Evolutionary conservation across 306 rosid genomes (phyloP), one percentile per base, ranked within the genome.

Genomic region (Ormosia semicastrata): DNA sequence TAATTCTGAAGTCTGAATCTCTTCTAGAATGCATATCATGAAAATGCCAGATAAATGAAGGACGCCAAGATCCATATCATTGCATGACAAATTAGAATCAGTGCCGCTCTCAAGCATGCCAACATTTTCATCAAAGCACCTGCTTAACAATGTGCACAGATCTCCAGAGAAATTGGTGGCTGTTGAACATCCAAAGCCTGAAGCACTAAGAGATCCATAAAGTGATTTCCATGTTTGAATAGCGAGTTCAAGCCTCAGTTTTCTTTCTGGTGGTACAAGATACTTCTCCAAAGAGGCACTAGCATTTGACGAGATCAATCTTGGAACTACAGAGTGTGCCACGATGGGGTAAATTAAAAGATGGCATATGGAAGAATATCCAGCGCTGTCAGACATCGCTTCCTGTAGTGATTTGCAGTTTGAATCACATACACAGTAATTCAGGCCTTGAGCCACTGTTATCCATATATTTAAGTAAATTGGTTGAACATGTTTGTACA

Each of bases 201-300:
- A 85, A 41, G 85, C 78, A 52, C 82, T 43, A 44, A 91, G 73
- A 82, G 88, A 88, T 69, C 79, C 85, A 84, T 90, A 91, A 62
- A 91, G 90, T 52, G 86, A 80, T 85, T 84, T 91, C 98, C 98
- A 94, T 15, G 78, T 84, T 85, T 89, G 88, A 79, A 84, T 70
- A 72, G 88, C 79, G 56, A 83, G 82, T 47, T 87, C 92, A 81
- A 90, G 86, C 62, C 81, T 79, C 32, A 52, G 71, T 56, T 84
- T 85, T 56, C 75, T 59, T 76, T 71, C 88, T 37, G 44, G 54
- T 34, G 87, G 63, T 81, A 75, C 66, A 71, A 46, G 74, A 81
- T 64, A 40, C 36, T 81, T 66, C 78, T 84, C 86, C 47, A 43
- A 62, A 74, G 86, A 81, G 44, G 66, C 78, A 54, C 62, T 67